Conservation (phyloP, 495 filamentous ascomycete genomes). For the Umbilicaria muhlenbergii region DNA sequence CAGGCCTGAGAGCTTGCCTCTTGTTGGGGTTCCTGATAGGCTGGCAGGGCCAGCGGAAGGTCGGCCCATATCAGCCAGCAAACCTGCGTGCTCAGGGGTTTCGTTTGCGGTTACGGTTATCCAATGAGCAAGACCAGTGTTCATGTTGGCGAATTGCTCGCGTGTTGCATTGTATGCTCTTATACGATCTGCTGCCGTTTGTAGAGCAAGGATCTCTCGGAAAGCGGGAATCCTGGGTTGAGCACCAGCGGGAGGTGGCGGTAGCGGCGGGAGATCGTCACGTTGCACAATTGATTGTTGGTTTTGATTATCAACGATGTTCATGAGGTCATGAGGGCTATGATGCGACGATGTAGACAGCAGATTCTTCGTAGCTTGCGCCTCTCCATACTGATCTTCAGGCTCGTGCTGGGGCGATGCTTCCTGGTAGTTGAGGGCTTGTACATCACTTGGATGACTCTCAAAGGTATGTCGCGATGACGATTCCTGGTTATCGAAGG, state of each 20-base stretch:
- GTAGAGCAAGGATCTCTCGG: constrained; percentile 55
- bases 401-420: too few species aligned
- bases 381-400: too few species aligned
- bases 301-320: too few species aligned
- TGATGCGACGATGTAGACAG: constrained; percentile 8
- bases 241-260: constrained; percentile 10
- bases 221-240: constrained; percentile 38
- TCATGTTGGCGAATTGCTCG: constrained; percentile 48
- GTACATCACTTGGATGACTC: too few species aligned
- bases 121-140: constrained; percentile 68
- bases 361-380: constrained; percentile 4
- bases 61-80: constrained; percentile 22
- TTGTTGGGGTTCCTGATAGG: constrained; percentile 21
- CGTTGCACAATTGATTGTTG: constrained; percentile 1
- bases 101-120: constrained; percentile 31
- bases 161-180: constrained; percentile 52
- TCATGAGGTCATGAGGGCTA: constrained; percentile 8
- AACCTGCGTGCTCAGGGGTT: constrained; percentile 35
- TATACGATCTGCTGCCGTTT: constrained; percentile 46
- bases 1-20: constrained; percentile 29
- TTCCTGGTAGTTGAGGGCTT: too few species aligned
- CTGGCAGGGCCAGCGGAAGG: constrained; percentile 12
- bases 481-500: too few species aligned
- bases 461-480: too few species aligned
- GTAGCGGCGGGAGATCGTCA: constrained; percentile 10